Conservation (phyloP, 768 basidiomycete genomes). For the Royoungia palumana region DNA sequence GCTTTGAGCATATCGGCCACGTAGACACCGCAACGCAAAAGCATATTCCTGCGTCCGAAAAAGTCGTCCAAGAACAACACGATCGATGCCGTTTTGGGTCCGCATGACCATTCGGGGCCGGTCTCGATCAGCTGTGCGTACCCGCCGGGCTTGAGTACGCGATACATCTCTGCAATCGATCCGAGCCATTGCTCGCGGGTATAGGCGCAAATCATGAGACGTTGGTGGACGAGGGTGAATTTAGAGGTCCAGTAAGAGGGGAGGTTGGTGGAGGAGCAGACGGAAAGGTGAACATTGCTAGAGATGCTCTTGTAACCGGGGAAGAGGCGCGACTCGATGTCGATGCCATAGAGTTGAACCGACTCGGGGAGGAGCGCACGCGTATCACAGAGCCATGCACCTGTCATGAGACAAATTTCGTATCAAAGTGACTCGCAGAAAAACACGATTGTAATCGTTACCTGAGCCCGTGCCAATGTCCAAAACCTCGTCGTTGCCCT, state of each 20-base stretch:
- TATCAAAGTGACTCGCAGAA: neutral
- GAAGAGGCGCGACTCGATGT: constrained; percentile 19
- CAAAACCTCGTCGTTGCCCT: constrained; percentile 11
- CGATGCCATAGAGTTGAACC: constrained; percentile 21
- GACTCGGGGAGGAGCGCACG: constrained; percentile 4
- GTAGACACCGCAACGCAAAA: neutral
- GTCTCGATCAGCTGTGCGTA: constrained; percentile 29
- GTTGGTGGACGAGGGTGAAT: constrained; percentile 32
- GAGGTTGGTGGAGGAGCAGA: constrained; percentile 14
- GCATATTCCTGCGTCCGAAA: neutral
- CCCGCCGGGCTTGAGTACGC: constrained; percentile 31
- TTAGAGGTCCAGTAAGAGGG: constrained; percentile 28
- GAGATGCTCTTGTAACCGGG: neutral
- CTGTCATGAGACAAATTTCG: constrained; percentile 13
- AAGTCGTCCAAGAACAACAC: constrained; percentile 2
- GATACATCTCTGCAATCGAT: constrained; percentile 24
- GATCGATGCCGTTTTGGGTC: constrained; percentile 1
- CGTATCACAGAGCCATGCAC: too few species aligned
- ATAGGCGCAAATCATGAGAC: constrained; percentile 30
- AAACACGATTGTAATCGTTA: too few species aligned
- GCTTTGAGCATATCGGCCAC: constrained; percentile 5
- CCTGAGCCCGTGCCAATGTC: constrained; percentile 25
- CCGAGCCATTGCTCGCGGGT: constrained; percentile 22
- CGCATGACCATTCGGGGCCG: constrained; percentile 5
- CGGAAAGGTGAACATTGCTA: constrained; percentile 11